Percentiles rank a stretch among this genome's conserved stretches.
phyloP scores from a whole-genome alignment of 805 yeast species.

The Metschnikowia drakensbergensis region DNA sequence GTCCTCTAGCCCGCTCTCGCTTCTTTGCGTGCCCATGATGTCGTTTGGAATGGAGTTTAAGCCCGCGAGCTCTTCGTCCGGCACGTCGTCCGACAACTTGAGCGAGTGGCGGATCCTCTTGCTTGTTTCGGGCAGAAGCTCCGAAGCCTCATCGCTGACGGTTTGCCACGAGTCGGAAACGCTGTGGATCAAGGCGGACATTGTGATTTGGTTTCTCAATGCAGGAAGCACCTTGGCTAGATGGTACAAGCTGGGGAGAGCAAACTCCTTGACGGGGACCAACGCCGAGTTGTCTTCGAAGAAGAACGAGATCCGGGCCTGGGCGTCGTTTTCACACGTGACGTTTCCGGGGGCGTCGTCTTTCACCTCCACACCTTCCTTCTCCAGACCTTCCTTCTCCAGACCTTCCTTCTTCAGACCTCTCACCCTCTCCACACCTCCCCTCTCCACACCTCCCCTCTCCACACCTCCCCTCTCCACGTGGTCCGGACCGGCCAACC shows the following conservation, averaged over 20 bases:
- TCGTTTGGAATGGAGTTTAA: slow-evolving; percentile 26
- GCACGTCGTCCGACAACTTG: slow-evolving; percentile 33
- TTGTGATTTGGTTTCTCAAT: slow-evolving; percentile 30
- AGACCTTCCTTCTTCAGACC: too few species aligned
- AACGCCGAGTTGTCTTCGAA: slow-evolving; percentile 16
- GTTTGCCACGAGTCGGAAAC: slow-evolving; percentile 7
- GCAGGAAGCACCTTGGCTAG: slow-evolving; percentile 25
- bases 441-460: too few species aligned
- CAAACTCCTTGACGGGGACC: slow-evolving; percentile 21
- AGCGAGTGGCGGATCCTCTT: slow-evolving; percentile 33
- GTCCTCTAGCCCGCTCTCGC: slow-evolving; percentile 22
- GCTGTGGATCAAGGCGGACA: slow-evolving; percentile 17
- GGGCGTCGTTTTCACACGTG: neutral
- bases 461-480: too few species aligned
- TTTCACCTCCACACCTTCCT: too few species aligned
- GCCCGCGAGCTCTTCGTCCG: slow-evolving; percentile 38
- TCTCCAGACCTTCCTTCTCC: too few species aligned
- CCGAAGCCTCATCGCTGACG: slow-evolving; percentile 12
- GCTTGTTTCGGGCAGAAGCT: slow-evolving; percentile 15
- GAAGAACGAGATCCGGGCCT: slow-evolving; percentile 1
- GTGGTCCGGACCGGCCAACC: slow-evolving; percentile 10
- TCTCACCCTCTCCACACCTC: too few species aligned
- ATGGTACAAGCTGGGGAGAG: slow-evolving; percentile 23
- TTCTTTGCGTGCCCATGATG: slow-evolving; percentile 11
- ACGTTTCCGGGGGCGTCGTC: slow-evolving; percentile 7